Conservation (phyloP, 805 yeast genomes). For the Kazachstania psychrophila region DNA sequence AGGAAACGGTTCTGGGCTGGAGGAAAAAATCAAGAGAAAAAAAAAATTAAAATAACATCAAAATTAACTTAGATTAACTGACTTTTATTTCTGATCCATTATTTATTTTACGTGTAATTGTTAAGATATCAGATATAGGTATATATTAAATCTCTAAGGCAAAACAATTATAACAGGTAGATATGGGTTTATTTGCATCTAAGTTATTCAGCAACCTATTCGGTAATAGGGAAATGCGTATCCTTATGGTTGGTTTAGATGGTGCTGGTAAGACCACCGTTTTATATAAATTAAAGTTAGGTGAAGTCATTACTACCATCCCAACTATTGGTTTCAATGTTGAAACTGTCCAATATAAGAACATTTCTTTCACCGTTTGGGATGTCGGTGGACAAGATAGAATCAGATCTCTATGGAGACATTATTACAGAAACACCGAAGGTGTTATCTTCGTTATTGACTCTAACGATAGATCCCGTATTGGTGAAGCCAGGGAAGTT, state of each 20-base stretch:
- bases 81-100: too few relatives aligned
- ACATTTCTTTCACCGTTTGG: slow-evolving; percentile 95
- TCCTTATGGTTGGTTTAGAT: slow-evolving; percentile 95
- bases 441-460: slow-evolving; percentile 97
- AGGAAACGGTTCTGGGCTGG: too few relatives aligned
- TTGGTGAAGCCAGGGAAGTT: slow-evolving; percentile 96
- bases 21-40: too few relatives aligned
- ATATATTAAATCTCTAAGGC: neutral
- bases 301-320: slow-evolving; percentile 92
- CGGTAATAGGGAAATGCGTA: slow-evolving; percentile 97
- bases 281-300: slow-evolving; percentile 86
- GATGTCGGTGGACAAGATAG: slow-evolving; percentile 99
- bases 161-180: neutral
- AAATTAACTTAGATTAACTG: too few relatives aligned
- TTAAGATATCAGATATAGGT: too few relatives aligned
- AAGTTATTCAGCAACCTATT: slow-evolving; percentile 91
- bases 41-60: too few relatives aligned
- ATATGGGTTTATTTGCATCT: slow-evolving; percentile 94
- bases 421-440: slow-evolving; percentile 97
- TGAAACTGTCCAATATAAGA: slow-evolving; percentile 94
- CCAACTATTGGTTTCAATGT: slow-evolving; percentile 98
- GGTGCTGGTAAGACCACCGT: slow-evolving; percentile 99
- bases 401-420: slow-evolving; percentile 98
- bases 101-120: neutral
- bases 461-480: slow-evolving; percentile 96